Percentiles rank a stretch among this genome's conserved stretches.
Evolutionary conservation across 768 basidiomycete species (phyloP).

Genomic region (Tremella fuciformis): DNA sequence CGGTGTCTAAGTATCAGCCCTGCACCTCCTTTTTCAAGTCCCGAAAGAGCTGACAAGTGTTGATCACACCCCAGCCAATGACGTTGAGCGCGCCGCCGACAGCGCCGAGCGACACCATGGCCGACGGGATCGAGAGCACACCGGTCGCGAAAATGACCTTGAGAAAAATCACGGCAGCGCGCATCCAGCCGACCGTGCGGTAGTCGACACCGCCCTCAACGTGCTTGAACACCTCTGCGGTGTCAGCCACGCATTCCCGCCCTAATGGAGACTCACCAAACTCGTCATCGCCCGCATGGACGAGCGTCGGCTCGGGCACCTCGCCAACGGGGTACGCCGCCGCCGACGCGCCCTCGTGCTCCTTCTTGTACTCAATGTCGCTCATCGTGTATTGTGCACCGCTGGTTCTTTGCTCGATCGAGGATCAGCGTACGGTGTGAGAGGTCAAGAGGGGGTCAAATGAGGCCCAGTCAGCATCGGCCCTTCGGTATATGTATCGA

Average conservation of each 20-base stretch:
- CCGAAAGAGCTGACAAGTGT: slow-evolving; percentile 7
- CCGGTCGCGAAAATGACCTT: slow-evolving; percentile 26
- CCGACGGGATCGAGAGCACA: slow-evolving; percentile 19
- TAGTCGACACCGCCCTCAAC: slow-evolving; percentile 19
- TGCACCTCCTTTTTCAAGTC: not conserved
- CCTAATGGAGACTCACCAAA: slow-evolving; percentile 12
- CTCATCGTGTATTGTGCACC: not conserved
- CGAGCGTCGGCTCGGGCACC: slow-evolving; percentile 6
- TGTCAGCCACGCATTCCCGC: not conserved
- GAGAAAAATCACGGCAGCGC: slow-evolving; percentile 21
- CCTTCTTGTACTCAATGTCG: slow-evolving; percentile 17
- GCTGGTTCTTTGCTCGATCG: no score
- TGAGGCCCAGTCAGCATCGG: no score
- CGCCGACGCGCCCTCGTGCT: slow-evolving; percentile 5
- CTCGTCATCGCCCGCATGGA: slow-evolving; percentile 16
- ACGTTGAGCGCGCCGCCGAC: slow-evolving; percentile 19
- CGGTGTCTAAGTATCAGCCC: slow-evolving; percentile 9
- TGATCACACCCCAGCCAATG: slow-evolving; percentile 15
- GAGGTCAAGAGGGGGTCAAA: no score
- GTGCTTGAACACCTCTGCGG: slow-evolving; percentile 20
- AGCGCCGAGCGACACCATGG: slow-evolving; percentile 19
- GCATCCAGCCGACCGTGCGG: slow-evolving; percentile 18
- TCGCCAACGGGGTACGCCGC: slow-evolving; percentile 9
- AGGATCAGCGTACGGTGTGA: no score
- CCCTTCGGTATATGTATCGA: no score